Conservation (phyloP, 768 basidiomycete species). For the Boletus sp. region DNA sequence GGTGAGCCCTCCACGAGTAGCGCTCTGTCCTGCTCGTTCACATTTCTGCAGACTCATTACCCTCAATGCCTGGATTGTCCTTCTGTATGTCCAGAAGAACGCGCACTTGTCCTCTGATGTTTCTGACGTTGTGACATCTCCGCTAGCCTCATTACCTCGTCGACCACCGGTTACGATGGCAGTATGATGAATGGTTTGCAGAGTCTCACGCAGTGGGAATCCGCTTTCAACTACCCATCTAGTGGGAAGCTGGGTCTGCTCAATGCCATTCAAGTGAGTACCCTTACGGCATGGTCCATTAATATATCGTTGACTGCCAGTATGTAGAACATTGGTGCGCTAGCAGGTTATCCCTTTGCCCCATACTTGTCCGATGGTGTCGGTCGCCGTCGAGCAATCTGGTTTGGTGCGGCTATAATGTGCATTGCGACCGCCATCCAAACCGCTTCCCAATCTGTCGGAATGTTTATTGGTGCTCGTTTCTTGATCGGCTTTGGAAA, state of each 20-base stretch:
- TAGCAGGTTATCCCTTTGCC: slow-evolving; percentile 67
- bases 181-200: slow-evolving; percentile 81
- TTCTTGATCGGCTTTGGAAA: slow-evolving; percentile 76
- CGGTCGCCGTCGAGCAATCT: slow-evolving; percentile 62
- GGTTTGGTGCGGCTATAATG: slow-evolving; percentile 69
- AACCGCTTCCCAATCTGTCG: slow-evolving; percentile 64
- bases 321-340: slow-evolving; percentile 62
- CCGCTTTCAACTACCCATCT: slow-evolving; percentile 55
- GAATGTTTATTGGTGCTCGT: slow-evolving; percentile 80
- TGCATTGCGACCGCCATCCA: slow-evolving; percentile 63
- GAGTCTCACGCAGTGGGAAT: slow-evolving; percentile 61
- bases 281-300: neutral
- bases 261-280: slow-evolving; percentile 64
- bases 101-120: neutral
- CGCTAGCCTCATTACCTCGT: slow-evolving; percentile 64
- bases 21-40: neutral
- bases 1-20: slow-evolving; percentile 36
- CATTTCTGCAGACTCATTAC: slow-evolving; percentile 44
- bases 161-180: slow-evolving; percentile 73
- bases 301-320: neutral
- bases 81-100: slow-evolving; percentile 47
- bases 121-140: neutral
- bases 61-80: slow-evolving; percentile 68
- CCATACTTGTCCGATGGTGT: slow-evolving; percentile 70
- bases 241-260: slow-evolving; percentile 60